Percentiles rank a stretch among this genome's conserved stretches.
These are phyloP conservation scores for Podospora didyma DNA, from an alignment of 495 filamentous ascomycete genomes.

Conservation along the genomic window DNA sequence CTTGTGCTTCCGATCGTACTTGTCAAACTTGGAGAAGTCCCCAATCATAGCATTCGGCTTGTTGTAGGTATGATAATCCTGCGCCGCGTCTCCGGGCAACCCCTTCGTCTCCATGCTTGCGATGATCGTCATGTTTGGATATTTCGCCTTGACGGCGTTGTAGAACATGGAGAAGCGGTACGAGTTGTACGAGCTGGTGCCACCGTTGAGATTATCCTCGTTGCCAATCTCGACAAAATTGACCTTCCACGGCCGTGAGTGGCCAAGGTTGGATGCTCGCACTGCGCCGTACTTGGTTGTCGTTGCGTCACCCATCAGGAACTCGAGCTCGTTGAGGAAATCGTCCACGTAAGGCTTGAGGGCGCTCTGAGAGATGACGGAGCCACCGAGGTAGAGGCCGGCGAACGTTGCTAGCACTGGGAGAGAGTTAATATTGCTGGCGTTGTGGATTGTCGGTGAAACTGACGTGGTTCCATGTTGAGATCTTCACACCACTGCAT, in stretches of 20 bases:
- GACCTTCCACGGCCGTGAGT: constrained; percentile 54
- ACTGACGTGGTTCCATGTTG: constrained; percentile 45
- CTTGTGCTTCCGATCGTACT: constrained; percentile 23
- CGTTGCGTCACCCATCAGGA: constrained; percentile 50
- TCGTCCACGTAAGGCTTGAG: constrained; percentile 51
- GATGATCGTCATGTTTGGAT: constrained; percentile 60
- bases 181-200: constrained; percentile 28
- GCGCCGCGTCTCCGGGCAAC: constrained; percentile 35
- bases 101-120: constrained; percentile 38
- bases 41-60: constrained; percentile 28
- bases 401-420: constrained; percentile 45
- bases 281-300: constrained; percentile 58
- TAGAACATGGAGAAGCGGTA: constrained; percentile 58
- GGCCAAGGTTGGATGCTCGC: constrained; percentile 52
- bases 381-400: constrained; percentile 58
- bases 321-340: constrained; percentile 65
- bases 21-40: constrained; percentile 46
- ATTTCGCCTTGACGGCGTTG: constrained; percentile 51
- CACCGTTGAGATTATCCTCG: constrained; percentile 55
- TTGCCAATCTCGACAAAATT: constrained; percentile 64
- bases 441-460: not conserved
- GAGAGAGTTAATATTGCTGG: not conserved
- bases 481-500: constrained; percentile 65
- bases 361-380: constrained; percentile 35
- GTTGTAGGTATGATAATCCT: constrained; percentile 39